phyloP scores from a whole-genome alignment of 192 early-diverging fungal genomes.

The Linnemannia schmuckeri region DNA sequence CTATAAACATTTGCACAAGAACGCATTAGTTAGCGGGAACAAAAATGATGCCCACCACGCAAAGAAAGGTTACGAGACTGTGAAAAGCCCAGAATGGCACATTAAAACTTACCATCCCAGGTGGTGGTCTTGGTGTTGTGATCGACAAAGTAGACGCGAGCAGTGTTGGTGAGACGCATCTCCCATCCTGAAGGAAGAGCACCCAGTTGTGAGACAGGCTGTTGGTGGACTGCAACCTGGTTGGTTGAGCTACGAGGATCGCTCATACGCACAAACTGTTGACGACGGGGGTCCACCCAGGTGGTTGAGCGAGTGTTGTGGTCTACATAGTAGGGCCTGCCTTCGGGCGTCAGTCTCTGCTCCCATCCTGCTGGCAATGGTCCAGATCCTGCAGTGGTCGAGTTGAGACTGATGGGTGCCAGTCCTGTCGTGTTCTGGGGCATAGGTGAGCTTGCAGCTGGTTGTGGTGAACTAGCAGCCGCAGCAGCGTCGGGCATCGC shows the following conservation, averaged over 20 bases:
- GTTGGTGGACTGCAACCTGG: slow-evolving; percentile 76
- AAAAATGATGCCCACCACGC: not conserved
- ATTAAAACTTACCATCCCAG: slow-evolving; percentile 83
- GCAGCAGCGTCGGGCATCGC: slow-evolving; percentile 23
- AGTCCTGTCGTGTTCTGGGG: slow-evolving; percentile 28
- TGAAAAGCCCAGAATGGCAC: not conserved
- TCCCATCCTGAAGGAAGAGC: slow-evolving; percentile 98
- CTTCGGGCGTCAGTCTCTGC: slow-evolving; percentile 82
- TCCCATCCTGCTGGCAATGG: slow-evolving; percentile 90
- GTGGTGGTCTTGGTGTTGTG: slow-evolving; percentile 98
- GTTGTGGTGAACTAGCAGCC: slow-evolving; percentile 12
- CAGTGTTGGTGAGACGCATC: slow-evolving; percentile 96
- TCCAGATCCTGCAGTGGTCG: slow-evolving; percentile 76
- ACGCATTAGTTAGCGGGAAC: not conserved
- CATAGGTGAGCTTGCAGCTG: slow-evolving; percentile 41
- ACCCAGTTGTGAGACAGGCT: slow-evolving; percentile 82
- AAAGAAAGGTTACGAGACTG: not conserved
- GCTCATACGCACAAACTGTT: slow-evolving; percentile 69
- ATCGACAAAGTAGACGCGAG: slow-evolving; percentile 97
- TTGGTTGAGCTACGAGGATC: slow-evolving; percentile 65
- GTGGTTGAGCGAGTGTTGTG: slow-evolving; percentile 92
- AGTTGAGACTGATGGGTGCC: slow-evolving; percentile 57
- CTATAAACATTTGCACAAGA: not conserved
- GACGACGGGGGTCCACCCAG: slow-evolving; percentile 89
- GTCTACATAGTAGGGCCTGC: slow-evolving; percentile 91